A percentile compares a stretch with the other conserved stretches of the same genome.
Evolutionary conservation across 768 basidiomycete genomes (phyloP).

Genomic region (Trametes maxima): DNA sequence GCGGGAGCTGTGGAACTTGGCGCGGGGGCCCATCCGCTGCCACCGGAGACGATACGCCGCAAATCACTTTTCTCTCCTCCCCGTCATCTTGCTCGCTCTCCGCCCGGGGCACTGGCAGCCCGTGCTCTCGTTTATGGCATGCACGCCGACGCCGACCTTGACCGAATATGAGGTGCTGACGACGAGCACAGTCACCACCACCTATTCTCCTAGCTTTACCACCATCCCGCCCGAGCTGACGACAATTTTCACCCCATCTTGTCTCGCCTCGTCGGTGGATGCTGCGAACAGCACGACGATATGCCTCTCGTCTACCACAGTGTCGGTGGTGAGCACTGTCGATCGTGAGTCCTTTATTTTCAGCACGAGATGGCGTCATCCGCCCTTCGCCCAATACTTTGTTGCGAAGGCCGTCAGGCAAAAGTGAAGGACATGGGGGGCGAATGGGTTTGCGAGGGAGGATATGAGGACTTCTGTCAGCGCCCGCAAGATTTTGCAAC

Average conservation of each 20-base stretch:
- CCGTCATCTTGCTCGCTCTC: not conserved
- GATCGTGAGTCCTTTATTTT: conserved; percentile 35
- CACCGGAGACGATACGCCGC: conserved; percentile 10
- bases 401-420: no score
- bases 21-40: conserved; percentile 5
- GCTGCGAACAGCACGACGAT: conserved; percentile 26
- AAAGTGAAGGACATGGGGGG: not conserved
- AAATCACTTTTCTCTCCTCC: conserved; percentile 1
- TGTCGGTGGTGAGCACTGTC: conserved; percentile 36
- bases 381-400: not conserved
- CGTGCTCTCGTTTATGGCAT: conserved; percentile 35
- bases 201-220: conserved; percentile 39
- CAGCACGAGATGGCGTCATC: no score
- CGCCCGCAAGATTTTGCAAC: no score
- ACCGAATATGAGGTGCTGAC: conserved; percentile 44
- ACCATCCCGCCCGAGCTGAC: conserved; percentile 37
- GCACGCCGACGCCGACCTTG: conserved; percentile 45
- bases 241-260: conserved; percentile 36
- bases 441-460: not conserved
- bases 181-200: conserved; percentile 39
- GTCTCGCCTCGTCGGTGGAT: conserved; percentile 35
- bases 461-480: no score
- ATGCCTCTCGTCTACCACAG: conserved; percentile 32
- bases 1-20: not conserved
- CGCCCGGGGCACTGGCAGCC: not conserved